phyloP scores from a whole-genome alignment of 805 yeast genomes.

The Scheffersomyces spartinae region DNA sequence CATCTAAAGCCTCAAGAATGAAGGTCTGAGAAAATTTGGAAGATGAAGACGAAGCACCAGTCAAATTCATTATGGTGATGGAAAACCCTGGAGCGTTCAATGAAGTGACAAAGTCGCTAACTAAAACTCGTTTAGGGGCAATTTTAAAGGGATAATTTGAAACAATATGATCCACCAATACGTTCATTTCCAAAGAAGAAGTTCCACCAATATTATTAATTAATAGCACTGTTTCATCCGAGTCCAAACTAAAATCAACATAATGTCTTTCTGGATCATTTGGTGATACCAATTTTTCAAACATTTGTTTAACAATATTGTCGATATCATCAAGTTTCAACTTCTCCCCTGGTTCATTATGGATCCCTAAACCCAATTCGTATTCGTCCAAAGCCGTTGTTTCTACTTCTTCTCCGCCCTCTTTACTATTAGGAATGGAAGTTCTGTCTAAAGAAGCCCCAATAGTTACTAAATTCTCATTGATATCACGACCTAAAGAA shows the following conservation, averaged over 20 bases:
- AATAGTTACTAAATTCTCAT: constrained; percentile 64
- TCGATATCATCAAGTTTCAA: constrained; percentile 57
- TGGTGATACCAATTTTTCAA: constrained; percentile 47
- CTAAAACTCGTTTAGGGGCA: constrained; percentile 54
- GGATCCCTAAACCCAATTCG: constrained; percentile 93
- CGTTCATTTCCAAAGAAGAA: constrained; percentile 65
- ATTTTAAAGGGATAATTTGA: constrained; percentile 40
- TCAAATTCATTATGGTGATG: constrained; percentile 64
- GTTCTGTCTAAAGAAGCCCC: constrained; percentile 88
- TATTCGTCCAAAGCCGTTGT: constrained; percentile 49
- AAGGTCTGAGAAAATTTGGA: constrained; percentile 15
- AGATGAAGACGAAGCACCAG: constrained; percentile 30
- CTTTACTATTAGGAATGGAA: constrained; percentile 72
- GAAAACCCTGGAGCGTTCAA: constrained; percentile 89
- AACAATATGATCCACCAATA: constrained; percentile 52
- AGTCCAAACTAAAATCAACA: constrained; percentile 47
- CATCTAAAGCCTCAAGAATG: constrained; percentile 47
- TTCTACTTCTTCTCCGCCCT: constrained; percentile 23
- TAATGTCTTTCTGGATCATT: constrained; percentile 71
- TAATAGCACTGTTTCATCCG: constrained; percentile 58
- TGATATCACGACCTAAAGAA: constrained; percentile 48
- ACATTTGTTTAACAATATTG: constrained; percentile 41
- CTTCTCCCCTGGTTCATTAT: constrained; percentile 81
- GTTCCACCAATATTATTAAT: constrained; percentile 88
- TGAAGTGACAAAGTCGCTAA: constrained; percentile 80